A percentile compares a stretch with the other conserved stretches of the same genome.
Conservation (phyloP, 139 green algal species). For the Auxenochlorella pyrenoidosa region DNA sequence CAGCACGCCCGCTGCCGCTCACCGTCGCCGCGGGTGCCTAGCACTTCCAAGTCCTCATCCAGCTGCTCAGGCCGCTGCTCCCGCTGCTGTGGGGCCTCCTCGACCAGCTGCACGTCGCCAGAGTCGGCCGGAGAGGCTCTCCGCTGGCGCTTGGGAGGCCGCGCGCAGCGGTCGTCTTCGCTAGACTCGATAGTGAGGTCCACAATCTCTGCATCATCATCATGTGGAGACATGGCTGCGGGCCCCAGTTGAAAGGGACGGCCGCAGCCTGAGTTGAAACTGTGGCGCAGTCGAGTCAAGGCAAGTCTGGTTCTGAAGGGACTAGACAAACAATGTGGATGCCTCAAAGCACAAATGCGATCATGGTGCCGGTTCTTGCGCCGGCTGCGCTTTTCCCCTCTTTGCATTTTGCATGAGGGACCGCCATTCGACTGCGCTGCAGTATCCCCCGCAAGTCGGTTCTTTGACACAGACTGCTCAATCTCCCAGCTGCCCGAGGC, state of each 20-base stretch:
- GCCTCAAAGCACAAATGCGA: too few relatives aligned
- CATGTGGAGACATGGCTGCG: neutral
- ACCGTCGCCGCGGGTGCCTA: neutral
- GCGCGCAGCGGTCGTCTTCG: neutral
- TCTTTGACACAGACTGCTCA: too few relatives aligned
- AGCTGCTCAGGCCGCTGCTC: neutral
- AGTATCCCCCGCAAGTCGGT: too few relatives aligned
- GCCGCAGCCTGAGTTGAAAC: too few relatives aligned
- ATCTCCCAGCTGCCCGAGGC: too few relatives aligned
- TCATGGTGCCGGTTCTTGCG: too few relatives aligned
- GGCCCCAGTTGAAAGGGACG: neutral
- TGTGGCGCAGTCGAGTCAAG: too few relatives aligned
- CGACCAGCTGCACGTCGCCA: neutral
- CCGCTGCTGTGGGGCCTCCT: neutral
- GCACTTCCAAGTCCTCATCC: neutral
- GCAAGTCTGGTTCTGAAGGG: too few relatives aligned
- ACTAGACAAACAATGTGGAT: too few relatives aligned
- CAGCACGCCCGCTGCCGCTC: neutral
- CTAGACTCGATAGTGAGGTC: neutral
- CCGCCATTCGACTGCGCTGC: too few relatives aligned
- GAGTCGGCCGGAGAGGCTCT: neutral
- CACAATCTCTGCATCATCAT: neutral
- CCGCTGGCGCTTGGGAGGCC: neutral
- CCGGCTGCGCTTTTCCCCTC: too few relatives aligned
- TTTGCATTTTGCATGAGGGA: too few relatives aligned